A percentile compares a stretch with the other conserved stretches of the same genome.
Conservation (phyloP, 441 rosid genomes). For the Melastoma candidum region DNA sequence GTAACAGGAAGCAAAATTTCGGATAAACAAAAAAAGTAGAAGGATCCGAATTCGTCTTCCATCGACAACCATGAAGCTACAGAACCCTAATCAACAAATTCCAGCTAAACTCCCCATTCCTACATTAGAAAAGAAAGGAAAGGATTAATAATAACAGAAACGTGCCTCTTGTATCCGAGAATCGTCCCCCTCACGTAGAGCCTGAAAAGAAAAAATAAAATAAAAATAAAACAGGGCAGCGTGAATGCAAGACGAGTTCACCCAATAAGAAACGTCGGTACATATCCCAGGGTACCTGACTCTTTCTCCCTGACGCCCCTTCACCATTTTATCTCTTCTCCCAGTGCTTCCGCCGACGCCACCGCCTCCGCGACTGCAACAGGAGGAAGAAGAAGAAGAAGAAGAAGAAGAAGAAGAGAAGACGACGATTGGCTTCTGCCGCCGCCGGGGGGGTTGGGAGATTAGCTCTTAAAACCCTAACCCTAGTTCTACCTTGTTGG, state of each 20-base stretch:
- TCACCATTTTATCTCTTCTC: slow-evolving; percentile 45
- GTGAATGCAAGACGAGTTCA: background rate
- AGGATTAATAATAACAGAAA: background rate
- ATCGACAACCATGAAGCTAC: too few relatives aligned
- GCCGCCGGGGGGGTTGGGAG: too few relatives aligned
- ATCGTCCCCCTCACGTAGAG: slow-evolving; percentile 76
- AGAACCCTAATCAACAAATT: too few relatives aligned
- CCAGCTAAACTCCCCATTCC: too few relatives aligned
- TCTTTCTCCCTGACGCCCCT: slow-evolving; percentile 33
- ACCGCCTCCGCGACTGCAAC: slow-evolving; percentile 1
- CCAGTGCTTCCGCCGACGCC: background rate
- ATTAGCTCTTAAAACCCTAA: too few relatives aligned
- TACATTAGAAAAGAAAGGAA: background rate
- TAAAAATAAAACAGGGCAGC: background rate
- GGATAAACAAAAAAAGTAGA: too few relatives aligned
- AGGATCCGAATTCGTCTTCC: too few relatives aligned
- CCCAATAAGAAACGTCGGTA: background rate
- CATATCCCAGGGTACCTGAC: background rate
- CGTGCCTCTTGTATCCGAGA: slow-evolving; percentile 78
- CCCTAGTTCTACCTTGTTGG: too few relatives aligned
- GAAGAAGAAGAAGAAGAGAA: background rate
- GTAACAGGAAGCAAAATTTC: too few relatives aligned
- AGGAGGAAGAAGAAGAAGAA: slow-evolving; percentile 3
- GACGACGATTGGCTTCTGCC: too few relatives aligned
- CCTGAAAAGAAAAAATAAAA: slow-evolving; percentile 23